Percentiles rank a stretch among this genome's conserved stretches.
phyloP scores from a whole-genome alignment of 768 basidiomycete species.

The Leccinum boreale region DNA sequence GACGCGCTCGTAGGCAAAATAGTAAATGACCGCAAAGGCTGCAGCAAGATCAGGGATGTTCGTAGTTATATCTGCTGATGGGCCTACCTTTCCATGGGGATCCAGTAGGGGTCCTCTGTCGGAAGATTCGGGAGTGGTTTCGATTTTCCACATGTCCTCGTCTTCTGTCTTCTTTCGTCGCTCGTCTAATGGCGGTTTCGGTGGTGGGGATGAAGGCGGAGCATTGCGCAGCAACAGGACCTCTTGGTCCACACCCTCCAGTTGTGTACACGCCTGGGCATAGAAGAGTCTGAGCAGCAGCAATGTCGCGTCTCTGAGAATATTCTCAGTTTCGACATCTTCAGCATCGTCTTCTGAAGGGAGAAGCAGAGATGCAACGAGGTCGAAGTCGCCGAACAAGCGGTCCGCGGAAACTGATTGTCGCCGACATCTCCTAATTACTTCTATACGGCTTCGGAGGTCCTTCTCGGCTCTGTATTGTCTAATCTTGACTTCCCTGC shows the following conservation, averaged over 20 bases:
- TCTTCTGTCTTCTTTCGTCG: constrained; percentile 38
- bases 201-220: constrained; percentile 38
- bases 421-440: constrained; percentile 51
- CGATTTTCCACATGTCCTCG: constrained; percentile 71
- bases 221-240: constrained; percentile 60
- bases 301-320: constrained; percentile 62
- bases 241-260: constrained; percentile 71
- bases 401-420: constrained; percentile 35
- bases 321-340: constrained; percentile 60
- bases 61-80: neutral
- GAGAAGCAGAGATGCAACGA: constrained; percentile 63
- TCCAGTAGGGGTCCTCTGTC: constrained; percentile 70
- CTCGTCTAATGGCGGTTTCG: constrained; percentile 34
- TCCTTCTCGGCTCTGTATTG: constrained; percentile 89
- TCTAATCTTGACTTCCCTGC: constrained; percentile 86
- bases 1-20: constrained; percentile 73
- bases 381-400: constrained; percentile 51
- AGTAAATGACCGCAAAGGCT: constrained; percentile 91
- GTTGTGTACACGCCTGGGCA: constrained; percentile 62
- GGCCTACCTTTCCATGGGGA: constrained; percentile 65
- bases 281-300: constrained; percentile 74
- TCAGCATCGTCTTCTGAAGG: constrained; percentile 37
- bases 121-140: constrained; percentile 44
- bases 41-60: constrained; percentile 4
- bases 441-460: constrained; percentile 63